Conservation (phyloP, 2,329 filamentous ascomycete genomes). For the Cytospora leucostoma region DNA sequence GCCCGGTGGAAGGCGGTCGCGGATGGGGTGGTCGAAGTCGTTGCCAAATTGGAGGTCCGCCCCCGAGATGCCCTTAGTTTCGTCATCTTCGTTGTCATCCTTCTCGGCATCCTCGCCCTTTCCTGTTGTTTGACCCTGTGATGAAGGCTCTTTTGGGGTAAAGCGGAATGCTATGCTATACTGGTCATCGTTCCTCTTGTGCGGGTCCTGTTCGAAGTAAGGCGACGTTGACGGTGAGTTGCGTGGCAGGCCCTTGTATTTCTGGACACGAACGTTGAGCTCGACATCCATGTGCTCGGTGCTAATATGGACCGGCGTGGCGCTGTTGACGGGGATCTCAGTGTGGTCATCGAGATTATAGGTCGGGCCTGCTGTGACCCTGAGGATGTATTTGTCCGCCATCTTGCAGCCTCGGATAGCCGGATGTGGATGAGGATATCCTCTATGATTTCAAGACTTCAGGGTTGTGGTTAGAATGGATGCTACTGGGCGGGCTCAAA, state of each 20-base stretch:
- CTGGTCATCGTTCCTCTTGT: slow-evolving; percentile 69
- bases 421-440: background rate
- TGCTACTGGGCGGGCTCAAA: no score
- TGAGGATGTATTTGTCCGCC: slow-evolving; percentile 75
- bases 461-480: no score
- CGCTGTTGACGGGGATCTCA: slow-evolving; percentile 73
- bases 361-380: slow-evolving; percentile 75
- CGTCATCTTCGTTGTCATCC: slow-evolving; percentile 25
- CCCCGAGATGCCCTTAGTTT: slow-evolving; percentile 59
- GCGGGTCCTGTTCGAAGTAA: slow-evolving; percentile 75
- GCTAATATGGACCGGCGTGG: slow-evolving; percentile 62
- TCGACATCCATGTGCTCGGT: slow-evolving; percentile 65
- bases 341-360: slow-evolving; percentile 76
- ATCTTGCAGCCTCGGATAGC: slow-evolving; percentile 38
- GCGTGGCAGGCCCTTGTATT: slow-evolving; percentile 69
- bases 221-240: slow-evolving; percentile 68
- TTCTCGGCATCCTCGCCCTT: slow-evolving; percentile 31
- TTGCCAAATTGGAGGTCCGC: slow-evolving; percentile 87
- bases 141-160: slow-evolving; percentile 59
- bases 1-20: slow-evolving; percentile 81
- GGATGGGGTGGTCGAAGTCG: slow-evolving; percentile 89
- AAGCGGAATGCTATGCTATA: slow-evolving; percentile 85
- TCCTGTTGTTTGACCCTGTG: slow-evolving; percentile 20
- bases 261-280: slow-evolving; percentile 72
- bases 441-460: no score